phyloP scores from a whole-genome alignment of 148 eudicot genomes.

The Rhododendron henanense region DNA sequence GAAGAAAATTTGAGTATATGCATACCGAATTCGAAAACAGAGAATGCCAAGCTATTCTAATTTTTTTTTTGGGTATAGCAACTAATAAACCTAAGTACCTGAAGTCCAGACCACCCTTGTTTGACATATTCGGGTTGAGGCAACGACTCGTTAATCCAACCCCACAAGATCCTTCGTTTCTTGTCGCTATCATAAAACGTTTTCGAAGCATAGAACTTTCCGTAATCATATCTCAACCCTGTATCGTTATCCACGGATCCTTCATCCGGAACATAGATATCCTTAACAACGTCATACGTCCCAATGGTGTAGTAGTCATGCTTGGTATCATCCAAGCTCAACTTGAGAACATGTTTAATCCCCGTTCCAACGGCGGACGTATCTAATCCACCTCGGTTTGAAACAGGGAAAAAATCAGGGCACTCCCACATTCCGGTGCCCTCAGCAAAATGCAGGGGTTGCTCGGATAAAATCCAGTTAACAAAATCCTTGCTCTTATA shows the following conservation, averaged over 20 bases:
- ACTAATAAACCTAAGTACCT: slow-evolving; percentile 29
- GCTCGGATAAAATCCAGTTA: slow-evolving; percentile 32
- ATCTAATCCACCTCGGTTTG: slow-evolving; percentile 26
- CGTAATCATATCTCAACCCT: slow-evolving; percentile 62
- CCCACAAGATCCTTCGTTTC: slow-evolving; percentile 52
- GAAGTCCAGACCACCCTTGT: slow-evolving; percentile 77
- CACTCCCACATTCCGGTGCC: slow-evolving; percentile 79
- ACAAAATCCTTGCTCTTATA: slow-evolving; percentile 60
- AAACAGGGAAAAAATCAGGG: slow-evolving; percentile 62
- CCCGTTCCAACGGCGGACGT: slow-evolving; percentile 22
- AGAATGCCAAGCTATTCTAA: background rate
- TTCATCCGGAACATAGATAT: slow-evolving; percentile 33
- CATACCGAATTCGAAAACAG: background rate
- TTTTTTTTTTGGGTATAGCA: background rate
- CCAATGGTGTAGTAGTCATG: slow-evolving; percentile 62
- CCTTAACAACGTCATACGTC: slow-evolving; percentile 33
- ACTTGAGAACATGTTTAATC: slow-evolving; percentile 55
- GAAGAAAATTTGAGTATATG: background rate
- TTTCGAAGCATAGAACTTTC: slow-evolving; percentile 73
- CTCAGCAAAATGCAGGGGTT: slow-evolving; percentile 34
- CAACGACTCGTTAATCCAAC: slow-evolving; percentile 58
- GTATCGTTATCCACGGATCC: slow-evolving; percentile 26
- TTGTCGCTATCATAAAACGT: slow-evolving; percentile 49
- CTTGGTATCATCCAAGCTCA: slow-evolving; percentile 37
- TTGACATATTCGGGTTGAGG: slow-evolving; percentile 18